A percentile compares a stretch with the other conserved stretches of the same genome.
Evolutionary conservation across 129 eudicot genomes (phyloP).

Genomic region (Escallonia herrerae): DNA sequence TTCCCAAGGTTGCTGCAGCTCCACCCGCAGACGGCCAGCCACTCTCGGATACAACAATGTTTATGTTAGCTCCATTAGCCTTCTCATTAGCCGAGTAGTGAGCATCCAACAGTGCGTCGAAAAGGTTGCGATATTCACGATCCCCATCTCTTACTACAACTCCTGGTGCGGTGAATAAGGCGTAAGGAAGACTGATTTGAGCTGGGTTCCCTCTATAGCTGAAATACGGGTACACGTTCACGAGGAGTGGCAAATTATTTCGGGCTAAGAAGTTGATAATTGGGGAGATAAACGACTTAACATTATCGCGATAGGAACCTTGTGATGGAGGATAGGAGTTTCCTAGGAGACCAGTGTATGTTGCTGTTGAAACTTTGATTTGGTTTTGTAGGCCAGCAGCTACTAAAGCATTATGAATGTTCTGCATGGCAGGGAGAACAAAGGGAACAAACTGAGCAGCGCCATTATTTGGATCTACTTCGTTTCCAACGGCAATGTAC

Average conservation of each 20-base stretch:
- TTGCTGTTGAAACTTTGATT: constrained; percentile 25
- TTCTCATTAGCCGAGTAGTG: constrained; percentile 27
- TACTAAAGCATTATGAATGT: constrained; percentile 19
- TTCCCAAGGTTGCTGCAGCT: not conserved
- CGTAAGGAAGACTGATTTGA: constrained; percentile 18
- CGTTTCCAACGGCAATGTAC: constrained; percentile 63
- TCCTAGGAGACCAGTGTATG: constrained; percentile 1
- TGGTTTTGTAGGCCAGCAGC: constrained; percentile 2
- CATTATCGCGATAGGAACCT: constrained; percentile 2
- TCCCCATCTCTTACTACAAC: constrained; percentile 8
- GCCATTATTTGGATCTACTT: constrained; percentile 23
- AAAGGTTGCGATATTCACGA: constrained; percentile 20
- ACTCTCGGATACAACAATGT: constrained; percentile 40
- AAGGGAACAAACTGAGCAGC: constrained; percentile 2
- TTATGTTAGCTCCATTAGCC: constrained; percentile 9
- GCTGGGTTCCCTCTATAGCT: not conserved
- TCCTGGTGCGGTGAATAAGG: constrained; percentile 16
- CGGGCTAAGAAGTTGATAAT: not conserved
- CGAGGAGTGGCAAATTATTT: constrained; percentile 21
- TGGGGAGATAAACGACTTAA: constrained; percentile 12
- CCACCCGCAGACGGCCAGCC: constrained; percentile 48
- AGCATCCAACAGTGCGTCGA: constrained; percentile 31
- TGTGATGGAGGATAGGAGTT: constrained; percentile 30
- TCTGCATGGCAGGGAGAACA: constrained; percentile 35
- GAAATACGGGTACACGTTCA: constrained; percentile 37